Base-by-base conservation (phyloP, 2,329 filamentous ascomycete species). In the Arthrobotrys sphaeroides region DNA sequence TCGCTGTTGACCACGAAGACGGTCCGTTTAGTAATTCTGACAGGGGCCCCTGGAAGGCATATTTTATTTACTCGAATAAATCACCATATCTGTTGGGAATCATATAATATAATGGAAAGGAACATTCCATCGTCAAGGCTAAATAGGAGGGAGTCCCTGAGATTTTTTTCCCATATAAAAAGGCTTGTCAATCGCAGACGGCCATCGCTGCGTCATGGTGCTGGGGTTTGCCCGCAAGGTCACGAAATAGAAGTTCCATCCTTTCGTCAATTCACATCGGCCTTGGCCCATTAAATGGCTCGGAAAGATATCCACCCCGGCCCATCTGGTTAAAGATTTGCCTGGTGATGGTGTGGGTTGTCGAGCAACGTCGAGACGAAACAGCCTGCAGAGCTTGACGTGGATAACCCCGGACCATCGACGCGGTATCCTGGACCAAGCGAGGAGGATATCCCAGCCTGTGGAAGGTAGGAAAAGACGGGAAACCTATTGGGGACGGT, bases 321-420 rank as follows among this genome's bases (percentile, higher is more conserved):
- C 24, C 42, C 38, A 38, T 62, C 62, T 61, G 31, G 69, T 51
- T 12, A 47, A 66, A 67, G 51, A 61, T 59, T 67, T 45, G 20
- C 61, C 65, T 47, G 31, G 31, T 38, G 69, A 51, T 53, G 53
- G 70, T 74, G 70, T 74, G 70, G 70, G 65, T 55, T 26, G 51
- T 67, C n/a, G 53, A 67, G 64, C 70, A 68, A 67, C 69, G 62
- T 74, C 70, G 70, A 74, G 70, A 74, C 70, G 70, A 74, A 68
- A 69, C 49, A 43, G 55, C 62, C 55, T 74, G 70, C 70, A 74
- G 68, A 62, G 42, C 45, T 33, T 62, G 49, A 64, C 70, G 55
- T 74, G 70, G 70, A 64, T 74, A 26, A 67, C 70, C 70, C 70
- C 62, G 45, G 70, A 68, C 36, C 43, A 31, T 36, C 33, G 57